Conservation (phyloP, 768 basidiomycete genomes). For the Suillus ampliporus region DNA sequence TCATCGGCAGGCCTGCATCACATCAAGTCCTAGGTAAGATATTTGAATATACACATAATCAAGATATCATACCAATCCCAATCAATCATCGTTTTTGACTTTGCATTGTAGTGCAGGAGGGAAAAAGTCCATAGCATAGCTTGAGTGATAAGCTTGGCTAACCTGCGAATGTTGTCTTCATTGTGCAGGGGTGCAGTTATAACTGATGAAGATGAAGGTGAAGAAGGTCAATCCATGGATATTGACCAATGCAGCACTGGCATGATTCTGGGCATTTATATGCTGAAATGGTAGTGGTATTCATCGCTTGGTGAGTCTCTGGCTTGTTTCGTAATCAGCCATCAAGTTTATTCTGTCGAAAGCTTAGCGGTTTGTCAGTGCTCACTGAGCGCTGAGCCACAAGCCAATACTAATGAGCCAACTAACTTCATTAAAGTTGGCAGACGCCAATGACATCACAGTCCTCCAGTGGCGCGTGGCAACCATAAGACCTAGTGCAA, state of each 20-base stretch:
- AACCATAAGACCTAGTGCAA: too few species aligned
- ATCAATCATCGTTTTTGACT: background rate
- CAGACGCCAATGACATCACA: too few species aligned
- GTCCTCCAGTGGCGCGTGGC: too few species aligned
- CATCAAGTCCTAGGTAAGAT: background rate
- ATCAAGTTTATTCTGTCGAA: too few species aligned
- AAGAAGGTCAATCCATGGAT: background rate
- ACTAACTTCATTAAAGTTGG: too few species aligned
- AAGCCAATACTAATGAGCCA: too few species aligned
- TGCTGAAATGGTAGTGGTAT: too few species aligned
- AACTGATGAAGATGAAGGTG: background rate
- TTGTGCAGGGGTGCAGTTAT: background rate
- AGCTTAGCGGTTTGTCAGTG: too few species aligned
- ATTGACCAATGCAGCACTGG: background rate
- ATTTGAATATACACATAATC: background rate
- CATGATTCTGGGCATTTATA: too few species aligned
- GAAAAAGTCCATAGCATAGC: background rate
- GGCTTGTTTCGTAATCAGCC: too few species aligned
- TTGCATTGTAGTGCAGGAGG: background rate
- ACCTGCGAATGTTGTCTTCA: background rate
- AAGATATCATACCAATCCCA: background rate
- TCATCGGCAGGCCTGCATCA: background rate
- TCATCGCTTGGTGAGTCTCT: too few species aligned
- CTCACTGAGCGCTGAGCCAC: too few species aligned
- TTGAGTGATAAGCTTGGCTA: background rate